Evolutionary conservation across 768 basidiomycete genomes (phyloP), one percentile per base, ranked within the genome.

Genomic region (Boletus fagicola): DNA sequence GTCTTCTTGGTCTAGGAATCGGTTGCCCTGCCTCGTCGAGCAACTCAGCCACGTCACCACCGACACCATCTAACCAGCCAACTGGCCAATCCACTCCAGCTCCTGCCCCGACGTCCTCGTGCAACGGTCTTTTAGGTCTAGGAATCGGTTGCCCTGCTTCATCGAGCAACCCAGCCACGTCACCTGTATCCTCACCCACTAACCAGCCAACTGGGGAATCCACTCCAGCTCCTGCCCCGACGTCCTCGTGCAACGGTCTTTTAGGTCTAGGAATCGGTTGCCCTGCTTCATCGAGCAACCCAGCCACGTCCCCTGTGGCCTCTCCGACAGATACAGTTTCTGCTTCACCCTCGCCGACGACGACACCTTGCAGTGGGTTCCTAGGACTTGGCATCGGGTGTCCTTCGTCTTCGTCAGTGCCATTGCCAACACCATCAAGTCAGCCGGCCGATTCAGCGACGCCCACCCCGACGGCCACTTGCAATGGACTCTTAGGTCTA

Each of bases 361-460:
- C 53, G 16, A 31, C 53, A 10, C 13, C 50, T 24, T 65, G 64
- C 18, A 31, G 9, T 38, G 64, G 63, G 8, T n/a, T 65, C 30
- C 39, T 64, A 31, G 63, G 63, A 22, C 45, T 64, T 30, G 62
- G 59, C 4, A 1, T 64, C 28, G 60, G 61, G 15, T 62, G 61
- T 35, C 53, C 53, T 9, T 31, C 30, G 13, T 11, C 36, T 28
- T 28, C 36, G 24, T 38, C 45, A 8, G 24, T 8, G 26, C 26
- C 45, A 12, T 26, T 43, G 20, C 26, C 46, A 15, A 10, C 36
- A 4, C 20, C 61, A 35, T 38, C 49, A 16, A 51, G 3, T 39
- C 49, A 51, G 6, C 39, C 48, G 1, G 10, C 51, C 2, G 1
- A 28, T 28, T 55, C 58, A 20, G 8, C 45, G 5, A 49, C 54